Evolutionary conservation across 176 grass and related monocot species (phyloP).

Genomic region (Zea luxurians): DNA sequence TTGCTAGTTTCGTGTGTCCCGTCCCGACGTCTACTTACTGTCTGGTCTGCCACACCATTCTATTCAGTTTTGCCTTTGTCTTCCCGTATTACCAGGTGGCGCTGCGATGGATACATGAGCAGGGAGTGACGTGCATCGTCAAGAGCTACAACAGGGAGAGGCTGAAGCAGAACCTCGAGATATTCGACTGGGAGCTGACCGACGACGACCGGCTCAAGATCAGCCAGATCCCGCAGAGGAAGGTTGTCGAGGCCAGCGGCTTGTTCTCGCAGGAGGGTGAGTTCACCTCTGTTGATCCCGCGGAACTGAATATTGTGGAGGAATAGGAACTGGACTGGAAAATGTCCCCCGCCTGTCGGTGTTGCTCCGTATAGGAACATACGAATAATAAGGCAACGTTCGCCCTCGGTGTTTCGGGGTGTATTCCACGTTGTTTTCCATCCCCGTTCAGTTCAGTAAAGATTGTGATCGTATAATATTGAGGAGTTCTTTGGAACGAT

Average conservation of each 20-base stretch:
- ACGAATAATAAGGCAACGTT: no score
- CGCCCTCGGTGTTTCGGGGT: no score
- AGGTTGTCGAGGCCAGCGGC: background rate
- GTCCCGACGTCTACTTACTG: no score
- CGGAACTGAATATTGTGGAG: constrained; percentile 38
- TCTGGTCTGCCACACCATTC: no score
- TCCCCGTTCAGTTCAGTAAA: no score
- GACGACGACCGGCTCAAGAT: constrained; percentile 52
- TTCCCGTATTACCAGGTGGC: constrained; percentile 33
- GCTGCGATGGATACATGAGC: constrained; percentile 56
- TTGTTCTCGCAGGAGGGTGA: constrained; percentile 38
- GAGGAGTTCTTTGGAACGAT: no score
- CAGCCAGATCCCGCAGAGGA: constrained; percentile 51
- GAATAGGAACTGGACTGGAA: background rate
- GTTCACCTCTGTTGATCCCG: constrained; percentile 22
- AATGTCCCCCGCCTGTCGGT: no score
- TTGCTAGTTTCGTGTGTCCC: no score
- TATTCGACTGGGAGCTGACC: constrained; percentile 51
- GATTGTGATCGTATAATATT: no score
- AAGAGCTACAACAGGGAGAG: constrained; percentile 65
- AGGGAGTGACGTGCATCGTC: constrained; percentile 42
- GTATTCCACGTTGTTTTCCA: no score
- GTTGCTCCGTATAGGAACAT: no score
- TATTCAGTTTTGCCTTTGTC: background rate
- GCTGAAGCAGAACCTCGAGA: constrained; percentile 38